phyloP scores from a whole-genome alignment of 2,329 filamentous ascomycete species.

The Byssoonygena ceratinophila region DNA sequence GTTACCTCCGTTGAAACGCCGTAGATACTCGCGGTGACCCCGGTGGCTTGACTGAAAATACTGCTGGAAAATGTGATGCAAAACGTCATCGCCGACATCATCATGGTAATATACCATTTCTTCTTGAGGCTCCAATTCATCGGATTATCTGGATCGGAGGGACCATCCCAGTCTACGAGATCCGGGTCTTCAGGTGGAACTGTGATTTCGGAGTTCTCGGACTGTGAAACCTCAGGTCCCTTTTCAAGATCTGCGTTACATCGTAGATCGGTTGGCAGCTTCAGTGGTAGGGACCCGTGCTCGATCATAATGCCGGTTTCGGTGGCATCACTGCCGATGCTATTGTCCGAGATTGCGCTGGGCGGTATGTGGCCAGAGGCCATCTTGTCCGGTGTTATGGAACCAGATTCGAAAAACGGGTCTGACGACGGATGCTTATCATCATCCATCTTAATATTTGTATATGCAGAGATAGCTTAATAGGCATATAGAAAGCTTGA shows the following conservation, averaged over 20 bases:
- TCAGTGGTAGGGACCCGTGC: background rate
- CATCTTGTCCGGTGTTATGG: background rate
- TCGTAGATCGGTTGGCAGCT: background rate
- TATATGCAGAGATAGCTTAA: background rate
- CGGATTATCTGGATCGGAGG: conserved; percentile 63
- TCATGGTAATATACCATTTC: conserved; percentile 38
- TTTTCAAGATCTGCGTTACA: conserved; percentile 5
- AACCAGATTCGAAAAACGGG: background rate
- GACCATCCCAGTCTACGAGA: conserved; percentile 65
- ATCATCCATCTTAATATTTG: background rate
- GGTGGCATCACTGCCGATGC: background rate
- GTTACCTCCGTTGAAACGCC: conserved; percentile 41
- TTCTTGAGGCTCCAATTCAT: conserved; percentile 50
- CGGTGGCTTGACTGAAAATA: conserved; percentile 38
- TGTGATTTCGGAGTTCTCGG: background rate
- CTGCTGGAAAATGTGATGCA: conserved; percentile 41
- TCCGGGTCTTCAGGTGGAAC: conserved; percentile 2
- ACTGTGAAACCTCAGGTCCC: background rate
- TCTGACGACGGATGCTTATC: background rate
- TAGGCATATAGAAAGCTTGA: background rate
- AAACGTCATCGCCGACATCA: conserved; percentile 37
- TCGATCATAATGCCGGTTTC: background rate
- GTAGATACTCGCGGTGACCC: conserved; percentile 34
- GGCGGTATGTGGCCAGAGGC: background rate
- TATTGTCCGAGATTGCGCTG: conserved; percentile 2